These are phyloP conservation scores for Candida buenavistaensis DNA, from an alignment of 1,139 yeast genomes.

Conservation along the genomic window DNA sequence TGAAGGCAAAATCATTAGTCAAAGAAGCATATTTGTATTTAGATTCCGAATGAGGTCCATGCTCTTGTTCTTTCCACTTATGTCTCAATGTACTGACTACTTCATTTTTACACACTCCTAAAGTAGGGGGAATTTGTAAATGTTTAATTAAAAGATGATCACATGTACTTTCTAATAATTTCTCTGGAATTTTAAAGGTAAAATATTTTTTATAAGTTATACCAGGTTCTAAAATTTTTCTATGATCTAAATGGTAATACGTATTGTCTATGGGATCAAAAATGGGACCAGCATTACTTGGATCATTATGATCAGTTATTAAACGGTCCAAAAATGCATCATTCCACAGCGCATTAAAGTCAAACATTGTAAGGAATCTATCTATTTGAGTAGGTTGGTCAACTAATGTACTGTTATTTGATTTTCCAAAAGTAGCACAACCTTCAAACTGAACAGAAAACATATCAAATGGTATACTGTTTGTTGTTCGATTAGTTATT, in stretches of 20 bases:
- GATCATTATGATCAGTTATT: slow-evolving; percentile 28
- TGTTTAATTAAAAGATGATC: slow-evolving; percentile 37
- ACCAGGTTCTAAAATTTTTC: slow-evolving; percentile 32
- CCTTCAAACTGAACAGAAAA: slow-evolving; percentile 42
- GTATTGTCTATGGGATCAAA: slow-evolving; percentile 37
- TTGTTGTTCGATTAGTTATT: slow-evolving; percentile 30
- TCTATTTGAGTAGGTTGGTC: slow-evolving; percentile 13
- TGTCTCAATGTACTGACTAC: slow-evolving; percentile 27
- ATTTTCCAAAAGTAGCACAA: slow-evolving; percentile 23
- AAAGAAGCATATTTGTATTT: slow-evolving; percentile 22
- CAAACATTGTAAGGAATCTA: slow-evolving; percentile 39
- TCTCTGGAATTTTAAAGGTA: slow-evolving; percentile 39
- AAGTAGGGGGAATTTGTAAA: slow-evolving; percentile 36
- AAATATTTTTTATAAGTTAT: slow-evolving; percentile 42
- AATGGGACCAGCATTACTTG: slow-evolving; percentile 18
- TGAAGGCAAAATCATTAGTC: slow-evolving; percentile 33
- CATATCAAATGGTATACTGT: slow-evolving; percentile 40
- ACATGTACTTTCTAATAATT: slow-evolving; percentile 37
- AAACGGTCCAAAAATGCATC: slow-evolving; percentile 36
- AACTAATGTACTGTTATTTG: slow-evolving; percentile 12
- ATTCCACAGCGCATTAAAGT: slow-evolving; percentile 44
- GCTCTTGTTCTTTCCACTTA: slow-evolving; percentile 23
- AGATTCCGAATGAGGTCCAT: slow-evolving; percentile 8
- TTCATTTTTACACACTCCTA: slow-evolving; percentile 33
- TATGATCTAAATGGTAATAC: slow-evolving; percentile 24